Conservation (phyloP, 345 rosid genomes). For the Reutealis trisperma region DNA sequence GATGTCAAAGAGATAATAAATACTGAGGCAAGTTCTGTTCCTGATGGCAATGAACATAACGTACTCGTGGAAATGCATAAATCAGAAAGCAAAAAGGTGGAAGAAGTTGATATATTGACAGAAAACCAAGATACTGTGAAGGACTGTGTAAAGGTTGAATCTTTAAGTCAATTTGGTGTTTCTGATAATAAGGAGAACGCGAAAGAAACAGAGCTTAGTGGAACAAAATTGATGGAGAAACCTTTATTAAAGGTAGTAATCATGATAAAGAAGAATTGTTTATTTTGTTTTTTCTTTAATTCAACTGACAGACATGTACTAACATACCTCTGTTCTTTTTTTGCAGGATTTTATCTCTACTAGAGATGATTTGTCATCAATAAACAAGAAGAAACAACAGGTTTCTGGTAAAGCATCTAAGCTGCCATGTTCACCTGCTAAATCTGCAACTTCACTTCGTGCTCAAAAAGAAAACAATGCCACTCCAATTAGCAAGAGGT, state of each 20-base stretch:
- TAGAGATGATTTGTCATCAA: slow-evolving; percentile 27
- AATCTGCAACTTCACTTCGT: slow-evolving; percentile 24
- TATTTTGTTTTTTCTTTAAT: neutral
- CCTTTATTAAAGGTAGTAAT: slow-evolving; percentile 49
- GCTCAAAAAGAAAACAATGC: slow-evolving; percentile 35
- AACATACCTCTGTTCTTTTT: neutral
- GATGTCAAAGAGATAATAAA: slow-evolving; percentile 7
- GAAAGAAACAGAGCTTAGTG: slow-evolving; percentile 30
- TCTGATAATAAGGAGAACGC: slow-evolving; percentile 15
- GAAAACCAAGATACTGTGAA: slow-evolving; percentile 26
- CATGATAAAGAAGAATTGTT: neutral
- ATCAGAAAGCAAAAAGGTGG: slow-evolving; percentile 21
- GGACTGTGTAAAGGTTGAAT: slow-evolving; percentile 22
- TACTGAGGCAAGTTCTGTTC: slow-evolving; percentile 10
- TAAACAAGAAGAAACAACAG: slow-evolving; percentile 42
- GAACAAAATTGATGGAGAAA: slow-evolving; percentile 40
- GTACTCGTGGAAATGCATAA: slow-evolving; percentile 13
- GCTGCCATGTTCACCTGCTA: slow-evolving; percentile 42
- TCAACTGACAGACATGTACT: slow-evolving; percentile 1
- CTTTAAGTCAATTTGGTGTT: slow-evolving; percentile 14
- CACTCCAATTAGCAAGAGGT: slow-evolving; percentile 42
- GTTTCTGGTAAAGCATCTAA: slow-evolving; percentile 29
- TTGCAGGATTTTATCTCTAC: slow-evolving; percentile 40
- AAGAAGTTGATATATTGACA: slow-evolving; percentile 14
- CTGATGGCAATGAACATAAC: slow-evolving; percentile 16